Percentiles rank a stretch among this genome's conserved stretches.
Conservation (phyloP, 2,329 filamentous ascomycete genomes). For the Trichoderma sp. region DNA sequence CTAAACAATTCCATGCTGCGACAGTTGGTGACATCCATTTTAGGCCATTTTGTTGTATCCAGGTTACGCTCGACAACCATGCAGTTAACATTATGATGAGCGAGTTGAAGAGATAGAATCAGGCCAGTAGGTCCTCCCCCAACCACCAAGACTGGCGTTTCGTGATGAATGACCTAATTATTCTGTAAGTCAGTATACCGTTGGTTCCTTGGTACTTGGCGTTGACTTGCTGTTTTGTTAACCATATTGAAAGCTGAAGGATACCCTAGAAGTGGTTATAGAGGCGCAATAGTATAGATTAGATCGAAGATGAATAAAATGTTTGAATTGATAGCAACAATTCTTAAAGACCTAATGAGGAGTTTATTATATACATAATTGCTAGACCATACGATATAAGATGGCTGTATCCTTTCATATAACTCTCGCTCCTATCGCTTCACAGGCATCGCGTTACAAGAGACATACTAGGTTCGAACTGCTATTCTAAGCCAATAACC, state of each 20-base stretch:
- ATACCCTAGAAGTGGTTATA: accelerated
- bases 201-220: no score
- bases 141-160: slow-evolving; percentile 1
- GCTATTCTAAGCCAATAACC: background rate
- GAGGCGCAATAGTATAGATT: background rate
- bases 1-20: slow-evolving; percentile 12
- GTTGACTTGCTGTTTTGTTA: background rate
- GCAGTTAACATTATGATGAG: background rate
- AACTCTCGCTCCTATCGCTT: background rate
- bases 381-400: background rate
- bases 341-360: no score
- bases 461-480: background rate
- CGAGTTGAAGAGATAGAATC: slow-evolving; percentile 1
- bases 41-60: slow-evolving; percentile 15
- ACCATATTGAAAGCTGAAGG: background rate
- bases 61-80: slow-evolving; percentile 11
- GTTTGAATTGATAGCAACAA: background rate
- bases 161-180: background rate
- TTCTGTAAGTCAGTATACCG: background rate
- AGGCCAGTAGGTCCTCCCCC: background rate
- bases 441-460: background rate
- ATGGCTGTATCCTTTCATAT: background rate
- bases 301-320: background rate
- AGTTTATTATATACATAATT: background rate
- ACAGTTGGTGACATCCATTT: slow-evolving; percentile 9